phyloP scores from a whole-genome alignment of 2,329 filamentous ascomycete genomes.

The Cladosporium halotolerans region DNA sequence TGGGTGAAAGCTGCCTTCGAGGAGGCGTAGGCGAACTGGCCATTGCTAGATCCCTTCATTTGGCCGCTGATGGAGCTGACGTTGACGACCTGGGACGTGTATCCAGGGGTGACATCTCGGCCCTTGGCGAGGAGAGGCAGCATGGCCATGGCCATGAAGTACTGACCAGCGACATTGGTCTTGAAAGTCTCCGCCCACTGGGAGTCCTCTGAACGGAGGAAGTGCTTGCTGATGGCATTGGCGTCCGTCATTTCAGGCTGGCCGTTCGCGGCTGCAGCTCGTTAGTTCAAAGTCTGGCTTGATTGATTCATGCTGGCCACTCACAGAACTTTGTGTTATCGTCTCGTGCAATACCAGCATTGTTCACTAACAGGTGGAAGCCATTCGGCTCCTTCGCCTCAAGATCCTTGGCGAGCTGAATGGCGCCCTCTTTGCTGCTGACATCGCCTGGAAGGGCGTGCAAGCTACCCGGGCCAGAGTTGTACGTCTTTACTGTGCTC shows the following conservation, averaged over 20 bases:
- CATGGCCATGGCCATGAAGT: conserved; percentile 51
- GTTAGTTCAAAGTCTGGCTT: background rate
- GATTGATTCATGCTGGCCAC: background rate
- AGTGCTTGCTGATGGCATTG: conserved; percentile 45
- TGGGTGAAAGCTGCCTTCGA: conserved; percentile 46
- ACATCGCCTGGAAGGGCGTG: conserved; percentile 41
- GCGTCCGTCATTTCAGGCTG: conserved; percentile 44
- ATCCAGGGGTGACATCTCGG: conserved; percentile 39
- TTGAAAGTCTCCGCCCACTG: conserved; percentile 46
- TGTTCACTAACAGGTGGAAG: conserved; percentile 51
- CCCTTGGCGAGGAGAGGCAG: conserved; percentile 49
- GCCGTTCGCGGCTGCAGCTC: conserved; percentile 30
- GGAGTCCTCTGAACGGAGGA: conserved; percentile 42
- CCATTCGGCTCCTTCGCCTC: conserved; percentile 44
- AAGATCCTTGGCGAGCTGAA: conserved; percentile 37
- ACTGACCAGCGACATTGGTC: conserved; percentile 47
- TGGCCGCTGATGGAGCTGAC: conserved; percentile 47
- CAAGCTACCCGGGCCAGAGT: conserved; percentile 37
- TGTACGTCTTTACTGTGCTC: conserved; percentile 42
- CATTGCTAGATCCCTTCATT: conserved; percentile 45
- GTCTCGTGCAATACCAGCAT: conserved; percentile 49
- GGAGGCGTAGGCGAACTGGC: conserved; percentile 48
- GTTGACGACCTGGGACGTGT: conserved; percentile 48
- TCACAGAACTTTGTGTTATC: conserved; percentile 44
- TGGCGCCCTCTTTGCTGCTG: conserved; percentile 45